Conservation (phyloP, 2,329 filamentous ascomycete species). For the Trichoderma harzianum region DNA sequence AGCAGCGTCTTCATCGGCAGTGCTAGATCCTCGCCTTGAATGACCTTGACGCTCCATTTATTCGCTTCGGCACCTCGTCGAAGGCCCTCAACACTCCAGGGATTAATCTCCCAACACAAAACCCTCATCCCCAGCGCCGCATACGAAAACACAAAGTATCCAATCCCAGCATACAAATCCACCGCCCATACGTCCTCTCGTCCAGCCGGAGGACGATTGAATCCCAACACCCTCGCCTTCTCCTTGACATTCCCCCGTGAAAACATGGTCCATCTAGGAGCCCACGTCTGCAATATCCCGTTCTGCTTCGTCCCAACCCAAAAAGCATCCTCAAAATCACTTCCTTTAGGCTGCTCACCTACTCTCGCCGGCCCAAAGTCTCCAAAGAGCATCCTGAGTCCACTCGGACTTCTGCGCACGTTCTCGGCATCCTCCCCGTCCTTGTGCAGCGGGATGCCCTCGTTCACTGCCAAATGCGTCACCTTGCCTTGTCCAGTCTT, state of each 20-base stretch:
- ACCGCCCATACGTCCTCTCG: slow-evolving; percentile 52
- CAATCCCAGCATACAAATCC: slow-evolving; percentile 89
- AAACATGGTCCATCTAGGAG: slow-evolving; percentile 91
- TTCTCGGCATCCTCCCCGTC: slow-evolving; percentile 51
- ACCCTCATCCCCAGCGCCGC: slow-evolving; percentile 67
- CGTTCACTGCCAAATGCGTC: slow-evolving; percentile 59
- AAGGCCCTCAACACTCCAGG: slow-evolving; percentile 81
- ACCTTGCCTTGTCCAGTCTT: slow-evolving; percentile 39
- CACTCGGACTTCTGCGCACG: slow-evolving; percentile 67
- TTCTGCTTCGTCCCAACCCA: slow-evolving; percentile 80
- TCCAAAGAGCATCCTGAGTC: slow-evolving; percentile 68
- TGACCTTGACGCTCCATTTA: slow-evolving; percentile 59
- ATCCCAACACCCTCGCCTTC: slow-evolving; percentile 70
- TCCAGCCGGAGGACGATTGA: slow-evolving; percentile 29
- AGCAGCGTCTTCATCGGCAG: slow-evolving; percentile 38
- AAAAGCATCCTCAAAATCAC: slow-evolving; percentile 64
- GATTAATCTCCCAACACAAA: slow-evolving; percentile 87
- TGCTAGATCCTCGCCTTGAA: slow-evolving; percentile 41
- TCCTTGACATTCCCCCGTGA: slow-evolving; percentile 86
- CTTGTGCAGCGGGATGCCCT: slow-evolving; percentile 54
- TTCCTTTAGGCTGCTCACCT: slow-evolving; percentile 29
- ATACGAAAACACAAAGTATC: slow-evolving; percentile 90
- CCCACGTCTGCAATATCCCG: slow-evolving; percentile 80
- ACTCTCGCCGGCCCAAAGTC: slow-evolving; percentile 61
- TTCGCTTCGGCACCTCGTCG: slow-evolving; percentile 70